These are phyloP conservation scores for Gossypium herbaceum DNA, from an alignment of 345 rosid genomes.

Conservation along the genomic window DNA sequence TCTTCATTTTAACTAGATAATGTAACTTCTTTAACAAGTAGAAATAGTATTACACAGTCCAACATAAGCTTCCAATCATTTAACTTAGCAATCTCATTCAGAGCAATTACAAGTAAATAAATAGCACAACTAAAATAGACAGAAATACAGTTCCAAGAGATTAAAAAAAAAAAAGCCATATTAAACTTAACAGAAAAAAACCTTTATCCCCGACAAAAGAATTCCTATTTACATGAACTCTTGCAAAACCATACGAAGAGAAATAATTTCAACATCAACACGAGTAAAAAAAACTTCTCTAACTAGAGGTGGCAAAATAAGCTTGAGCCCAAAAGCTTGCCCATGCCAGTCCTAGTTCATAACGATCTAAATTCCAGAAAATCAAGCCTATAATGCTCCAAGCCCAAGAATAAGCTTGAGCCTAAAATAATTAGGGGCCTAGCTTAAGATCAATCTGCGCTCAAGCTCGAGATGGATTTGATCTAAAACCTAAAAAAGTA, in stretches of 20 bases:
- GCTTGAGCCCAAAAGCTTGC: no score
- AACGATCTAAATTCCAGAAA: no score
- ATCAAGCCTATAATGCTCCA: no score
- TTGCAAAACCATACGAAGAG: conserved; percentile 36
- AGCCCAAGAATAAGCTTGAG: no score
- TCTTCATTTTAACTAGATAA: conserved; percentile 33
- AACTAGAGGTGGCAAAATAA: no score
- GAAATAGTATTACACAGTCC: conserved; percentile 37
- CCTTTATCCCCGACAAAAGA: conserved; percentile 50
- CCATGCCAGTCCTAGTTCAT: no score
- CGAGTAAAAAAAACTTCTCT: conserved; percentile 57
- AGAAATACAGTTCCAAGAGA: conserved; percentile 37
- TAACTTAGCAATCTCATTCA: conserved; percentile 45
- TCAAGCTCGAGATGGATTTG: no score
- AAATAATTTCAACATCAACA: conserved; percentile 49
- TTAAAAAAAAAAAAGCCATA: conserved; percentile 35
- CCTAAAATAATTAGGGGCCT: no score
- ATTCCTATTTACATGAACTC: conserved; percentile 47
- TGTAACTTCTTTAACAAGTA: conserved; percentile 31
- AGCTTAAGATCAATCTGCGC: no score
- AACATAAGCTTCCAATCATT: conserved; percentile 30
- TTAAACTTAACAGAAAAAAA: conserved; percentile 45
- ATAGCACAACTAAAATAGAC: conserved; percentile 40
- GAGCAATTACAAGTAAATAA: conserved; percentile 46
- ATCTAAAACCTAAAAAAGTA: no score